A percentile compares a stretch with the other conserved stretches of the same genome.
phyloP scores from a whole-genome alignment of 441 rosid species.

The Gossypium trilobum region DNA sequence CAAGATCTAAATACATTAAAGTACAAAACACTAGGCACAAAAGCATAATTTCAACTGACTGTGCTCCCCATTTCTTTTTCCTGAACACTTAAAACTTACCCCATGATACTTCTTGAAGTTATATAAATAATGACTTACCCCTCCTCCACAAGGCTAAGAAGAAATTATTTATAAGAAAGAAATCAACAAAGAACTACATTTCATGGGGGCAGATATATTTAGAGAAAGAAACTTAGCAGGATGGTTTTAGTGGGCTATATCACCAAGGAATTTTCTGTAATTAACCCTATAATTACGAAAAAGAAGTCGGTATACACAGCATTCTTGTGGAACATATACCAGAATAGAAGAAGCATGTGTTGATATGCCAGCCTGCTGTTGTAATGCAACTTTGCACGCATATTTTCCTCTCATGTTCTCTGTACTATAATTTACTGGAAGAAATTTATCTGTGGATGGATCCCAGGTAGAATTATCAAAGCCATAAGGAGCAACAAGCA shows the following conservation, averaged over 20 bases:
- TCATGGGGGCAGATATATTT: neutral
- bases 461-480: constrained; percentile 52
- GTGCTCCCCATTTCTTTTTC: neutral
- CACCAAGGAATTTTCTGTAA: neutral
- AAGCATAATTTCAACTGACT: neutral
- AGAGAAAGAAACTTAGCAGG: neutral
- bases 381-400: constrained; percentile 49
- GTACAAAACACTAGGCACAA: neutral
- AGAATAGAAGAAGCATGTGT: constrained; percentile 32
- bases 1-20: neutral
- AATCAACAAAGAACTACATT: neutral
- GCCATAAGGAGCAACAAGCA: constrained; percentile 52
- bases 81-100: neutral
- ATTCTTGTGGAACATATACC: constrained; percentile 30
- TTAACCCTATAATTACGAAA: neutral
- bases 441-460: constrained; percentile 54
- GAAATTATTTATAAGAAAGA: neutral
- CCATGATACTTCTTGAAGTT: neutral
- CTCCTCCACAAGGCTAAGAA: neutral
- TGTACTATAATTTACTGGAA: constrained; percentile 44
- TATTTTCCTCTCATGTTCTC: constrained; percentile 52
- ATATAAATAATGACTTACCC: neutral
- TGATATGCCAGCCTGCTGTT: constrained; percentile 37
- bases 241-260: neutral
- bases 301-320: neutral